Evolutionary conservation across 305 asterid genomes (phyloP).

Genomic region (Fraxinus latifolia): DNA sequence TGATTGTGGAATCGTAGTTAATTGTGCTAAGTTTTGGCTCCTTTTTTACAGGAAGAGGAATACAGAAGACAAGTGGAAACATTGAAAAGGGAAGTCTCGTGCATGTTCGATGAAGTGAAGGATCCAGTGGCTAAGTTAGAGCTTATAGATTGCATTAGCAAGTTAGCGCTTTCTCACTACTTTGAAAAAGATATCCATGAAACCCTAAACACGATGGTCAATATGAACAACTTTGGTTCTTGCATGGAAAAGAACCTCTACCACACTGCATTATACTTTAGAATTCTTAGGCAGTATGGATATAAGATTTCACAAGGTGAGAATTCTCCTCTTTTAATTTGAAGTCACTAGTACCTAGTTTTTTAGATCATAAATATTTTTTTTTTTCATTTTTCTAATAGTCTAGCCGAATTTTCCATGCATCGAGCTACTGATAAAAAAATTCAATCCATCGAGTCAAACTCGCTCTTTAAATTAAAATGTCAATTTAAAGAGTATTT

Average conservation of each 20-base stretch:
- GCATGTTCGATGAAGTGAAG: conserved; percentile 9
- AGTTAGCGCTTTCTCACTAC: conserved; percentile 38
- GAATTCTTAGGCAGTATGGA: conserved; percentile 51
- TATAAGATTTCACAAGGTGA: conserved; percentile 39
- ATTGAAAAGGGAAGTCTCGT: conserved; percentile 32
- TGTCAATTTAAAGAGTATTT: too few relatives aligned
- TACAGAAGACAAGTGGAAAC: conserved; percentile 27
- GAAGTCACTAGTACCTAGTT: background rate
- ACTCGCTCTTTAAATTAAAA: too few relatives aligned
- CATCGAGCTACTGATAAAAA: background rate
- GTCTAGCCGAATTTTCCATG: background rate
- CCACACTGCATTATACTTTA: conserved; percentile 34
- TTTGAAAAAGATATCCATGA: conserved; percentile 40
- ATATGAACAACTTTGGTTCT: background rate
- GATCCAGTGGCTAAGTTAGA: conserved; percentile 39
- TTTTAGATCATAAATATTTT: background rate
- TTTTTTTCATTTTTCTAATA: background rate
- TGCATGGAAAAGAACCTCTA: conserved; percentile 20
- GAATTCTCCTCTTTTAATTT: background rate
- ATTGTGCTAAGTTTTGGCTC: background rate
- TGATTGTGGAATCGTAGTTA: background rate
- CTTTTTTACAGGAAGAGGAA: conserved; percentile 28
- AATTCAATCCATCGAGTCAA: background rate
- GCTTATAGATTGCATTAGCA: conserved; percentile 40
- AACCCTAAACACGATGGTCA: conserved; percentile 22